These are phyloP conservation scores for Kodamaea kaohsiungensis DNA, from an alignment of 805 yeast genomes.

Conservation along the genomic window DNA sequence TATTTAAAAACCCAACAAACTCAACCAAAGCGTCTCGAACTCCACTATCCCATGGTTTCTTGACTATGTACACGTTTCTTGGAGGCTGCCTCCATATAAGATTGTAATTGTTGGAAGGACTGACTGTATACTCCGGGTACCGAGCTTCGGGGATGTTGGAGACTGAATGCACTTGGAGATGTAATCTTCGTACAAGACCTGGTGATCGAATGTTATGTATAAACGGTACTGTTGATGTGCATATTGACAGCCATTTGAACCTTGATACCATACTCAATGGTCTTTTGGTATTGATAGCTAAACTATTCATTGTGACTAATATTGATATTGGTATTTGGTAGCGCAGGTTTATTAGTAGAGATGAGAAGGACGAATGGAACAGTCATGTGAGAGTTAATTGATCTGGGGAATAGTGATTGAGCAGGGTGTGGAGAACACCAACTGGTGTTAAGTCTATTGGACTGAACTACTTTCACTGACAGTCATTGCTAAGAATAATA, in stretches of 20 bases:
- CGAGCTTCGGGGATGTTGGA: slow-evolving; percentile 10
- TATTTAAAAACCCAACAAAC: slow-evolving; percentile 62
- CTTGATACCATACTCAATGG: background rate
- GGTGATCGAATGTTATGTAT: background rate
- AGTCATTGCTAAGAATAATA: no score
- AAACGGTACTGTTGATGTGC: background rate
- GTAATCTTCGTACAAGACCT: slow-evolving; percentile 1
- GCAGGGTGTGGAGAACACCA: no score
- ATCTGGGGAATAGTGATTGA: no score
- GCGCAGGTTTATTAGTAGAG: background rate
- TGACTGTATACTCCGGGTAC: slow-evolving; percentile 53
- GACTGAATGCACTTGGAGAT: slow-evolving; percentile 8
- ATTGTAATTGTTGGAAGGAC: slow-evolving; percentile 59
- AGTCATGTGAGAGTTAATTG: no score
- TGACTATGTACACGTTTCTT: slow-evolving; percentile 74
- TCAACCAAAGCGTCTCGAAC: slow-evolving; percentile 67
- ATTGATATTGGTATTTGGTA: background rate
- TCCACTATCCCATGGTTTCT: slow-evolving; percentile 74
- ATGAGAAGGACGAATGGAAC: background rate
- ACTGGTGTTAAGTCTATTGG: no score
- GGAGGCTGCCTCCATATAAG: slow-evolving; percentile 73
- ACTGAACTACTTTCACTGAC: no score
- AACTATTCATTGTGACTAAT: background rate
- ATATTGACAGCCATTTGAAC: background rate
- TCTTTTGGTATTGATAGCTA: background rate